phyloP scores from a whole-genome alignment of 208 protist species.

The Novymonas esmeraldas region DNA sequence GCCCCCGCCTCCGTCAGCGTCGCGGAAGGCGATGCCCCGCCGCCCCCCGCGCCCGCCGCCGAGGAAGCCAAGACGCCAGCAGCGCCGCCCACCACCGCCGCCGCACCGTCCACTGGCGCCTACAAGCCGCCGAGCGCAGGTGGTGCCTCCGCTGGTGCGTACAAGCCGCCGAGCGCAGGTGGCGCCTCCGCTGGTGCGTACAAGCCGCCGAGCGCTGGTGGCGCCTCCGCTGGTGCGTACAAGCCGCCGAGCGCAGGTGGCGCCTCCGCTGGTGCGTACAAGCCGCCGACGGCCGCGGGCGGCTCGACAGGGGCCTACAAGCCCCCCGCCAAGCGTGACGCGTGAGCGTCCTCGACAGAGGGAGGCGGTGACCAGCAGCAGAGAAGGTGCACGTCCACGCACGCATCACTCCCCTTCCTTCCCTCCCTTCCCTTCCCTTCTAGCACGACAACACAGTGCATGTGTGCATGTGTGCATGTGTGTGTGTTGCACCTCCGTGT shows the following conservation, averaged over 20 bases:
- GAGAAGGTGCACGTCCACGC: background rate
- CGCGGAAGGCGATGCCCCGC: no score
- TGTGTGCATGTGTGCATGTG: no score
- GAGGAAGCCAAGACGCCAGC: no score
- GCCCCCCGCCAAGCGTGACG: conserved; percentile 37
- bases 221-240: conserved; percentile 21
- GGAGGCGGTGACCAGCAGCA: background rate
- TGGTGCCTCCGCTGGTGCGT: conserved; percentile 19
- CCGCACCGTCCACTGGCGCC: background rate
- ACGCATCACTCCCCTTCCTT: no score
- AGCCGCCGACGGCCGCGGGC: conserved; percentile 1
- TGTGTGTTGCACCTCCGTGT: no score
- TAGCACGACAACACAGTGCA: no score
- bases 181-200: conserved; percentile 22
- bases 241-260: conserved; percentile 11
- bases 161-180: conserved; percentile 36
- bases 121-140: conserved; percentile 11
- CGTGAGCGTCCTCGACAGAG: background rate
- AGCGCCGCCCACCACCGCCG: background rate
- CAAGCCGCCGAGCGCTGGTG: conserved; percentile 29
- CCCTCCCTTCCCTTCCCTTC: no score
- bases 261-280: conserved; percentile 13
- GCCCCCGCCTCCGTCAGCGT: no score
- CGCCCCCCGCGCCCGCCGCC: no score
- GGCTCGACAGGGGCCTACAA: background rate